Evolutionary conservation across 2,329 filamentous ascomycete genomes (phyloP).

Genomic region (Ophiocordyceps australis): DNA sequence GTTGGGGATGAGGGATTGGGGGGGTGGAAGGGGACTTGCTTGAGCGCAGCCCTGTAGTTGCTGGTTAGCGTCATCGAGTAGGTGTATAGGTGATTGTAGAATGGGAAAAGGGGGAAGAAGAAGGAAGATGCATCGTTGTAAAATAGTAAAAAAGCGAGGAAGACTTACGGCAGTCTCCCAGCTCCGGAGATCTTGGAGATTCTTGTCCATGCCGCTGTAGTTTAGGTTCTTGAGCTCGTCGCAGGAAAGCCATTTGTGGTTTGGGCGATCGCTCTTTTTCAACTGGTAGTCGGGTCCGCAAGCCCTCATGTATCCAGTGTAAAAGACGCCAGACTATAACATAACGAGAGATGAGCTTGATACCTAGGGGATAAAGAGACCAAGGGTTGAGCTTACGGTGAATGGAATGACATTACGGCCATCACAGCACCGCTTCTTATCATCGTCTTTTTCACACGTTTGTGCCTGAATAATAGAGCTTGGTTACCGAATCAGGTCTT

Average conservation of each 20-base stretch:
- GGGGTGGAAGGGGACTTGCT: too few relatives aligned
- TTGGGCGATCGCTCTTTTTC: not conserved
- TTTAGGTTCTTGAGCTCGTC: not conserved
- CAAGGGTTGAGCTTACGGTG: not conserved
- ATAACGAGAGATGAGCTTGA: too few relatives aligned
- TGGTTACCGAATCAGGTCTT: too few relatives aligned
- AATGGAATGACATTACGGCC: not conserved
- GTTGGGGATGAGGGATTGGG: too few relatives aligned
- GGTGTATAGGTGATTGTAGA: too few relatives aligned
- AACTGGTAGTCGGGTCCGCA: not conserved
- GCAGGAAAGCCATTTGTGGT: not conserved
- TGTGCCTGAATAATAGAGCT: not conserved
- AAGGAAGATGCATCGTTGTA: too few relatives aligned
- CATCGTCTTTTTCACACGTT: not conserved
- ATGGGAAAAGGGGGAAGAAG: too few relatives aligned
- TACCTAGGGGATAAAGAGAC: too few relatives aligned
- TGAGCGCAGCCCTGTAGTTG: too few relatives aligned
- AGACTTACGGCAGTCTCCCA: not conserved
- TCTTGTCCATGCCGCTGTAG: not conserved
- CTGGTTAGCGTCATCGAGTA: too few relatives aligned
- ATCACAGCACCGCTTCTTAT: not conserved
- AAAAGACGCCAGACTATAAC: not conserved
- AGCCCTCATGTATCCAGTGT: not conserved
- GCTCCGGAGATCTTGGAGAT: not conserved
- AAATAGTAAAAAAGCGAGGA: too few relatives aligned